These are phyloP conservation scores for Delonix regia DNA, from an alignment of 306 rosid species.

Conservation along the genomic window DNA sequence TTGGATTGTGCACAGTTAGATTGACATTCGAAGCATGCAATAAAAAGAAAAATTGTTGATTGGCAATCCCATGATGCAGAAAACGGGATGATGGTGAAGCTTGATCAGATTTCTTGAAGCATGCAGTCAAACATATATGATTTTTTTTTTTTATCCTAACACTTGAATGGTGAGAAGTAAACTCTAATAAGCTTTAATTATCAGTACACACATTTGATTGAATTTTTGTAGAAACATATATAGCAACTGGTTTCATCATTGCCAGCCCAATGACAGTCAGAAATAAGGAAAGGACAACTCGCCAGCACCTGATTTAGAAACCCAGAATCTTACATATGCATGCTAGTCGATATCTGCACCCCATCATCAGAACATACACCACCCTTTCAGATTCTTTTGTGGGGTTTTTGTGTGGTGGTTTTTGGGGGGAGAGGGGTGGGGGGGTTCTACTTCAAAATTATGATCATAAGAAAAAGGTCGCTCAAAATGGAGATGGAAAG, in stretches of 20 bases:
- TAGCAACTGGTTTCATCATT: neutral
- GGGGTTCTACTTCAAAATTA: neutral
- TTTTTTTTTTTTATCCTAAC: neutral
- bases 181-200: neutral
- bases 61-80: conserved; percentile 4
- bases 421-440: neutral
- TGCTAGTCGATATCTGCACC: neutral
- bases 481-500: neutral
- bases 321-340: neutral
- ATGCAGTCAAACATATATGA: neutral
- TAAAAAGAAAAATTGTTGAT: neutral
- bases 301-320: neutral
- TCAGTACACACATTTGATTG: neutral
- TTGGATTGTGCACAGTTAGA: neutral
- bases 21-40: neutral
- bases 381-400: neutral
- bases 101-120: neutral
- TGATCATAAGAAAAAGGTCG: neutral
- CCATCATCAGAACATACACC: neutral
- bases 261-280: neutral
- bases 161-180: neutral
- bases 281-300: neutral
- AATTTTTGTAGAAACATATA: neutral
- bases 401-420: neutral
- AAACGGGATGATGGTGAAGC: neutral